Evolutionary conservation across 2,329 filamentous ascomycete genomes (phyloP), one percentile per base, ranked within the genome.

Genomic region (Hypoxylon sp.): DNA sequence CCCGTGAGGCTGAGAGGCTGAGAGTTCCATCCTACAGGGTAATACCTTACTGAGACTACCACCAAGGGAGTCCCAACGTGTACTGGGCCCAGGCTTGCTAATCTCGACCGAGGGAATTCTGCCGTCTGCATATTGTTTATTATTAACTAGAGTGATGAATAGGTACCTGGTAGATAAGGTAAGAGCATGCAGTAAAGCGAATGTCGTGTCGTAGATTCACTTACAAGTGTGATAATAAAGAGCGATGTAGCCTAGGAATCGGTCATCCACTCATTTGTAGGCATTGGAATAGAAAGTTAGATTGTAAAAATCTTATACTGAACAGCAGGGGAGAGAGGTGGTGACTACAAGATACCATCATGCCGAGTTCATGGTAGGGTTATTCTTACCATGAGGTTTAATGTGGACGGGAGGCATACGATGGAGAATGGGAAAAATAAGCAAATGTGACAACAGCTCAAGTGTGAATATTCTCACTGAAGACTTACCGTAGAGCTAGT

Each of bases 1-100:
- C 37, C n/a, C 51, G 51, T 69, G 65, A 71, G 68, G 69, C 67
- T 70, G 60, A 67, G 60, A 67, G 55, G 48, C 52, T 63, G 62
- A 64, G 43, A 45, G n/a, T 45, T 8, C n/a, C 43, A 53, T 61
- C 39, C 46, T 57, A 23, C 55, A 43, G 23, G 43, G 54, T 21
- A 41, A 51, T 41, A 50, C 55, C 32, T 46, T 37, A 51, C 29
- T 37, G 32, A 34, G 21, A 53, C 50, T 41, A 16, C 23, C 30
- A 5, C 4, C 12, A 16, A 39, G 7, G n/a, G n/a, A n/a, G n/a
- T n/a, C n/a, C 19, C 16, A 50, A 3, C 16, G 14, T 41, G 8
- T 9, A 9, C 16, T 16, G n/a, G n/a, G n/a, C 8, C 16, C 16
- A 3, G 37, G 7, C 7, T 41, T 21, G 16, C 9, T 41, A 8